A percentile compares a stretch with the other conserved stretches of the same genome.
Conservation (phyloP, 2,329 filamentous ascomycete species). For the Zymoseptoria tritici region DNA sequence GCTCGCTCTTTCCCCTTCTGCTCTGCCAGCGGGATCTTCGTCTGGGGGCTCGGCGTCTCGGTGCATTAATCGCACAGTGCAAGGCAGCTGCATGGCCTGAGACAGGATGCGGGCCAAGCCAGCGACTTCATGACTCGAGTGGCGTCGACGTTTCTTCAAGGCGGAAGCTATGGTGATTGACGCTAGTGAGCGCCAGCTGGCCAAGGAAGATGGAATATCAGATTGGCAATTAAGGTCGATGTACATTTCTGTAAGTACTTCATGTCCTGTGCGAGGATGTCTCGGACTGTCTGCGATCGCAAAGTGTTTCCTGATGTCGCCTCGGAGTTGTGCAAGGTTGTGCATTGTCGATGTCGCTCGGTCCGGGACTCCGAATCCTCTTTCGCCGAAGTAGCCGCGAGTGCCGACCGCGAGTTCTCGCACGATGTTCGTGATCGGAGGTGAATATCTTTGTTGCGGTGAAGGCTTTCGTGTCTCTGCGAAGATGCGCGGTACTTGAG, state of each 20-base stretch:
- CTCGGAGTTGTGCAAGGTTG: neutral
- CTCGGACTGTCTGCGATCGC: neutral
- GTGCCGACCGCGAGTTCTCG: neutral
- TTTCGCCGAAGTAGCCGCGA: neutral
- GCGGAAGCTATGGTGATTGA: neutral
- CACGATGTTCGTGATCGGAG: neutral
- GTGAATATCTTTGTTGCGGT: neutral
- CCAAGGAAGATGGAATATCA: neutral
- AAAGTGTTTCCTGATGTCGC: neutral
- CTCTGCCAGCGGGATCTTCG: neutral
- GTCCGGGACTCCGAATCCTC: neutral
- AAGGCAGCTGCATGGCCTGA: neutral
- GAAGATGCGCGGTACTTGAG: neutral
- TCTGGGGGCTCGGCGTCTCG: neutral
- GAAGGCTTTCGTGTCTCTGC: neutral
- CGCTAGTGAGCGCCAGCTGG: neutral
- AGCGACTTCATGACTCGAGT: neutral
- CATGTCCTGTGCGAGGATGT: neutral
- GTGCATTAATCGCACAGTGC: neutral
- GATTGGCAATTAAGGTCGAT: neutral
- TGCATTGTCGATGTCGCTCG: neutral
- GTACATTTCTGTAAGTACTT: neutral
- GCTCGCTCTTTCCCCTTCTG: neutral
- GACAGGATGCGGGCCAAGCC: neutral
- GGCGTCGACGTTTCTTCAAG: neutral